Evolutionary conservation across 495 filamentous ascomycete genomes (phyloP).

Genomic region (Penicillium macrosclerotiorum): DNA sequence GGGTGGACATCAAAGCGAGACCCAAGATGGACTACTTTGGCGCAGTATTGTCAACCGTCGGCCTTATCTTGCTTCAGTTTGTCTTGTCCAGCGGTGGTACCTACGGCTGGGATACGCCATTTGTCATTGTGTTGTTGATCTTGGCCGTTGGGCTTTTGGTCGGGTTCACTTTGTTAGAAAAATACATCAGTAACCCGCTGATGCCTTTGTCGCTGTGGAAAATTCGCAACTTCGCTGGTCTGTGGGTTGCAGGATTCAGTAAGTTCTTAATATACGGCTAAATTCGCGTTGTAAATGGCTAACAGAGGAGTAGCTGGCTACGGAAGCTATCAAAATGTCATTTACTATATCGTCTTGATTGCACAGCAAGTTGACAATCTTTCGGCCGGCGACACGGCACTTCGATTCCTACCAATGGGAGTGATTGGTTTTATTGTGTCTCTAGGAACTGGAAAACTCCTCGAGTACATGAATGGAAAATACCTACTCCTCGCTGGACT

Average conservation of each 20-base stretch:
- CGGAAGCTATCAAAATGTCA: slow-evolving; percentile 39
- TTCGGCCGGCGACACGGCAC: slow-evolving; percentile 31
- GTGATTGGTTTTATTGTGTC: slow-evolving; percentile 35
- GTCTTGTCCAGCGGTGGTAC: slow-evolving; percentile 35
- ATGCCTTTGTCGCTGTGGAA: slow-evolving; percentile 38
- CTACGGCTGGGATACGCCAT: slow-evolving; percentile 48
- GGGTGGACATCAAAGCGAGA: slow-evolving; percentile 11
- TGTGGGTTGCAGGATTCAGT: slow-evolving; percentile 41
- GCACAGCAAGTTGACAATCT: slow-evolving; percentile 35
- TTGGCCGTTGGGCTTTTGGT: slow-evolving; percentile 37
- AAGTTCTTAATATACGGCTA: slow-evolving; percentile 5
- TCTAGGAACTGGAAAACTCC: slow-evolving; percentile 33
- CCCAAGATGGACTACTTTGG: slow-evolving; percentile 35
- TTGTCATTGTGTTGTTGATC: slow-evolving; percentile 45
- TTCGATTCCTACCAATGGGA: slow-evolving; percentile 38
- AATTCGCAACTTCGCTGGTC: slow-evolving; percentile 35
- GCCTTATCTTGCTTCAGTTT: slow-evolving; percentile 38
- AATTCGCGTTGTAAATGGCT: slow-evolving; percentile 1
- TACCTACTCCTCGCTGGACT: slow-evolving; percentile 31
- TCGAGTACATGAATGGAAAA: slow-evolving; percentile 39
- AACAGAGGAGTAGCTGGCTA: slow-evolving; percentile 29
- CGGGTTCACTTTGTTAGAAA: slow-evolving; percentile 35
- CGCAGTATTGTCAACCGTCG: slow-evolving; percentile 31
- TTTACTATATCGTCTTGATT: slow-evolving; percentile 39
- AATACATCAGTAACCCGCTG: slow-evolving; percentile 32